Evolutionary conservation across 1,139 yeast genomes (phyloP).

Genomic region (Magnusiomyces fungicola): DNA sequence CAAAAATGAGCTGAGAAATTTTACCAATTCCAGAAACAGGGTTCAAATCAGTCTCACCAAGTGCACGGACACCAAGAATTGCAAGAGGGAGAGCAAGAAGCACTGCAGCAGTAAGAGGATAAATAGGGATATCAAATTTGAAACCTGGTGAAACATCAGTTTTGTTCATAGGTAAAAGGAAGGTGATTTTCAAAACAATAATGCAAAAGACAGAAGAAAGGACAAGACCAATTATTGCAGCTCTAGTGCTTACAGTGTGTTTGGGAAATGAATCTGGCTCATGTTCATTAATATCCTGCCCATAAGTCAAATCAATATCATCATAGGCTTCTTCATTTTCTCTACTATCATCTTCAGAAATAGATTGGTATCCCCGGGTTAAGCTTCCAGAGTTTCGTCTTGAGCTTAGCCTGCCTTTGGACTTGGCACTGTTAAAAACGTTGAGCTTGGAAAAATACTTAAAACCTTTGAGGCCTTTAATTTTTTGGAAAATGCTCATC

Average conservation of each 20-base stretch:
- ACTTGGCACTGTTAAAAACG: neutral
- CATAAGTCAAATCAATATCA: no score
- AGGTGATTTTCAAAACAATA: slow-evolving; percentile 49
- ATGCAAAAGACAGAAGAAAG: slow-evolving; percentile 63
- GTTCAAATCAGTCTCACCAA: slow-evolving; percentile 93
- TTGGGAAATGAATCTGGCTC: slow-evolving; percentile 35
- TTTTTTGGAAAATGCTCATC: neutral
- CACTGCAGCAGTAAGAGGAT: slow-evolving; percentile 62
- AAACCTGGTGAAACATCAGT: neutral
- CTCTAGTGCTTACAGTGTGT: slow-evolving; percentile 45
- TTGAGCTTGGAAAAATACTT: neutral
- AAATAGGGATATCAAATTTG: slow-evolving; percentile 41
- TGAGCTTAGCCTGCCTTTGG: no score
- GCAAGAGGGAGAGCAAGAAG: slow-evolving; percentile 71
- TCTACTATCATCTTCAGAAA: slow-evolving; percentile 12
- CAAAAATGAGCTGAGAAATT: slow-evolving; percentile 81
- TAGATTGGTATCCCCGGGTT: neutral
- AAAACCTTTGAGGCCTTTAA: neutral
- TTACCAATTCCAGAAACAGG: slow-evolving; percentile 98
- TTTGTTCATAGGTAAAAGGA: slow-evolving; percentile 43
- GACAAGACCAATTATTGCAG: slow-evolving; percentile 55
- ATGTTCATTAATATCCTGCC: no score
- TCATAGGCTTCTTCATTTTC: slow-evolving; percentile 25
- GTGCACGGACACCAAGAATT: slow-evolving; percentile 80
- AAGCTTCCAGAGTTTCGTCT: neutral